Percentiles rank a stretch among this genome's conserved stretches.
Conservation (phyloP, 1,139 yeast genomes). For the Wickerhamomyces sp. region DNA sequence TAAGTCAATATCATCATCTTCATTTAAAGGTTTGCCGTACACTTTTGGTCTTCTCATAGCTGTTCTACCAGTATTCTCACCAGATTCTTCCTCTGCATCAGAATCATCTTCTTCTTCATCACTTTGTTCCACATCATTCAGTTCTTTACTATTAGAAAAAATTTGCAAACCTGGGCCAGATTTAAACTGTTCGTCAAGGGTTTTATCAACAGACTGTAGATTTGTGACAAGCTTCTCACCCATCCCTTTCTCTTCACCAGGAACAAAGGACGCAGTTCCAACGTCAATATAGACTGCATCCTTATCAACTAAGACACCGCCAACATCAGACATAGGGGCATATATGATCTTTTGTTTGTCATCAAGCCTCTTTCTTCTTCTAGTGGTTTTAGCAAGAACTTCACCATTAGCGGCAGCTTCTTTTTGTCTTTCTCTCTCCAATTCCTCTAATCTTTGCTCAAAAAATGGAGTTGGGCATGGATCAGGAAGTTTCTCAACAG, state of each 20-base stretch:
- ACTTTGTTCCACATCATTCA: slow-evolving; percentile 37
- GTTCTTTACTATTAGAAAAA: slow-evolving; percentile 55
- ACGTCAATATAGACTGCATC: slow-evolving; percentile 97
- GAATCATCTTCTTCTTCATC: slow-evolving; percentile 35
- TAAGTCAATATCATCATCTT: slow-evolving; percentile 44
- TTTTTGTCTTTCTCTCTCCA: slow-evolving; percentile 66
- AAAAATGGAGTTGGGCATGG: slow-evolving; percentile 98
- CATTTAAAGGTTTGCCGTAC: slow-evolving; percentile 52
- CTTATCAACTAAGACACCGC: slow-evolving; percentile 93
- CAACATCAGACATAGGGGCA: slow-evolving; percentile 99
- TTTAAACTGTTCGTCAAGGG: slow-evolving; percentile 57
- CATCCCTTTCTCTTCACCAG: slow-evolving; percentile 67
- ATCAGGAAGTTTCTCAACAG: slow-evolving; percentile 88
- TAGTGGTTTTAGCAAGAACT: slow-evolving; percentile 45
- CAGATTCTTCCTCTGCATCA: slow-evolving; percentile 29
- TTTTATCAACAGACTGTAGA: slow-evolving; percentile 64
- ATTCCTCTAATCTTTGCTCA: slow-evolving; percentile 79
- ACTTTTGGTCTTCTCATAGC: slow-evolving; percentile 56
- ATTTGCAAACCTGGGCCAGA: slow-evolving; percentile 71
- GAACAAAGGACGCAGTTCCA: slow-evolving; percentile 56
- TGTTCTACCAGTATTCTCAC: slow-evolving; percentile 51
- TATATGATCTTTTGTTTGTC: slow-evolving; percentile 92
- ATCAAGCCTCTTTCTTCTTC: slow-evolving; percentile 85
- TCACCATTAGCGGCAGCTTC: slow-evolving; percentile 57
- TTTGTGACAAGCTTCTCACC: slow-evolving; percentile 84